A percentile compares a stretch with the other conserved stretches of the same genome.
Conservation (phyloP, 2,329 filamentous ascomycete genomes). For the Trichophyton benhamiae region DNA sequence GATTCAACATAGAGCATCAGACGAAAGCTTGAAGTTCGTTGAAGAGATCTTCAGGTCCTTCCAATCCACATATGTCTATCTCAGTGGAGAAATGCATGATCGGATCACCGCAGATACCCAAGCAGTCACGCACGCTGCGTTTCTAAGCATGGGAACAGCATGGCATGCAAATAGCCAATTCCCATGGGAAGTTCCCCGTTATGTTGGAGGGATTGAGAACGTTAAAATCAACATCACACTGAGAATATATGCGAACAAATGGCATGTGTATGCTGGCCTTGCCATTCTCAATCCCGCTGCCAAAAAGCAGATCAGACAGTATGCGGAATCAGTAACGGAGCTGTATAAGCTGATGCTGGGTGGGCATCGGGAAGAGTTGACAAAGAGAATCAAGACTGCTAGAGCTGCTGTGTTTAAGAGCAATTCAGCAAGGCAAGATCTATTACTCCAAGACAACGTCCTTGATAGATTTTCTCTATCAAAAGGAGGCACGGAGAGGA, state of each 20-base stretch:
- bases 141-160: constrained; percentile 92
- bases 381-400: constrained; percentile 63
- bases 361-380: constrained; percentile 63
- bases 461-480: constrained; percentile 82
- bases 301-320: constrained; percentile 84
- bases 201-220: constrained; percentile 94
- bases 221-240: constrained; percentile 98
- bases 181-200: constrained; percentile 91
- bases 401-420: constrained; percentile 57
- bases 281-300: constrained; percentile 94
- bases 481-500: constrained; percentile 50
- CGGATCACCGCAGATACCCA: constrained; percentile 97
- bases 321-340: constrained; percentile 81
- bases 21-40: constrained; percentile 64
- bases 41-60: constrained; percentile 73
- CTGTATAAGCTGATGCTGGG: constrained; percentile 95
- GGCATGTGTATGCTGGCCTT: constrained; percentile 97
- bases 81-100: constrained; percentile 79
- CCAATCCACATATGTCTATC: constrained; percentile 71
- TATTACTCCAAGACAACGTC: constrained; percentile 66
- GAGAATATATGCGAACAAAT: constrained; percentile 96
- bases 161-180: constrained; percentile 95
- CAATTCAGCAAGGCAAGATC: constrained; percentile 42
- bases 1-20: constrained; percentile 80
- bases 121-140: constrained; percentile 93